Base-by-base conservation (phyloP, 2,329 filamentous ascomycete species). In the Fusarium heterosporum region DNA sequence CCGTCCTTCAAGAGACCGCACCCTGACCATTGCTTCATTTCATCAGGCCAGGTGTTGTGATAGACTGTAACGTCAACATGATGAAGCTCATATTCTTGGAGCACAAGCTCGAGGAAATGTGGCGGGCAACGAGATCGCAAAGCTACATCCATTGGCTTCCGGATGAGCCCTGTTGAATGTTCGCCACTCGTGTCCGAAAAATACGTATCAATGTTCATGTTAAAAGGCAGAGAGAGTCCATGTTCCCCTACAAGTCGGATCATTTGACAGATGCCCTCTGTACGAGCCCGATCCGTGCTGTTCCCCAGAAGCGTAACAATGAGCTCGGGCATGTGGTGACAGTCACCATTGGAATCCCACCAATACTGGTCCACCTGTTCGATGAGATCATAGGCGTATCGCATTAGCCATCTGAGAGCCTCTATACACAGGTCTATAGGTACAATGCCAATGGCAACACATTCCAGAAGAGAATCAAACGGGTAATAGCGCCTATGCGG, bases 1-100 rank as follows among this genome's bases (percentile, higher is more conserved):
- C 6, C 4, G 4, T 22, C 22, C 22, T 22, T 22, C 22, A 22
- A 4, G 6, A 22, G 6, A 3, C 3, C 19, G 11, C 1, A 30
- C 7, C 55, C 17, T 29, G 28, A 49, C 55, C 55, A 58, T 5
- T 14, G 17, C 1, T 9, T 2, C 34, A 47, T 47, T 6, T 8
- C 16, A 6, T 22, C 2, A 2, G 41, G 41, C 4, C 22, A 29
- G 1, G 4, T 1, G 0, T 17, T 0, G 12, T 8, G 22, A 13
- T 9, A 6, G 14, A 7, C 5, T 4, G 8, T 41, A 28, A 17
- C 12, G 2, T 13, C 4, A 4, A 17, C 22, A 2, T n/a, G 1
- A 8, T 14, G 28, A 6, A 10, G 8, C 8, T 34, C 8, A 14
- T 36, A 59, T 1, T 46, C 28, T 2, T 34, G 26, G 3, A 61